A percentile compares a stretch with the other conserved stretches of the same genome.
These are phyloP conservation scores for Aspergillus caelatus DNA, from an alignment of 2,329 filamentous ascomycete genomes.

Conservation along the genomic window DNA sequence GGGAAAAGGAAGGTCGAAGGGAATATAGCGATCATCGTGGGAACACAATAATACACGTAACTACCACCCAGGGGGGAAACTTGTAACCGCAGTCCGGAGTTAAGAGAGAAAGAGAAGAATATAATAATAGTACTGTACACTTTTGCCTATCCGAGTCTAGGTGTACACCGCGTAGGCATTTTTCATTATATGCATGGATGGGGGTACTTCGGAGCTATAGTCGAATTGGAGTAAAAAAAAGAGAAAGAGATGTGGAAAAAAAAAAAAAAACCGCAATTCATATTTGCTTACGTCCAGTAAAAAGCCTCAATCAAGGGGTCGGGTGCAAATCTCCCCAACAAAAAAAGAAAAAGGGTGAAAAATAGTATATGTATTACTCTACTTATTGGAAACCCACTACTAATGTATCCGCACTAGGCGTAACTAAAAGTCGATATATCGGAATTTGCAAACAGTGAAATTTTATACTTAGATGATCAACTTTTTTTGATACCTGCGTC, in stretches of 20 bases:
- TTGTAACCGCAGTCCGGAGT: constrained; percentile 9
- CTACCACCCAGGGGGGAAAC: background rate
- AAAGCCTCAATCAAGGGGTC: background rate
- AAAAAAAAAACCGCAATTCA: constrained; percentile 3
- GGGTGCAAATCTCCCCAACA: constrained; percentile 2
- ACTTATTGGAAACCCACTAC: constrained; percentile 1
- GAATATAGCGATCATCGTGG: background rate
- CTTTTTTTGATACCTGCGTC: background rate
- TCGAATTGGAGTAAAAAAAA: background rate
- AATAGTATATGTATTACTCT: background rate
- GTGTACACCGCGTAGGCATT: background rate
- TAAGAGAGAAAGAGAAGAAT: background rate
- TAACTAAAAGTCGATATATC: constrained; percentile 2
- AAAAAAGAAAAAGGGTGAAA: background rate
- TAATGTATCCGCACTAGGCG: background rate
- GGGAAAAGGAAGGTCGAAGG: background rate
- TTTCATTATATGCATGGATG: background rate
- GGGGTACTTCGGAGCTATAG: background rate
- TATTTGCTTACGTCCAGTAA: background rate
- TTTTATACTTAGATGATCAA: background rate
- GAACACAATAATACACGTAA: background rate
- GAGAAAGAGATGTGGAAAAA: background rate
- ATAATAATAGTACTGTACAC: background rate
- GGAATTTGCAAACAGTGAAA: background rate
- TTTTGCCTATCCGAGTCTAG: background rate